Percentiles rank a stretch among this genome's conserved stretches.
phyloP scores from a whole-genome alignment of 257 asterid species.

The Verbascum thapsus region DNA sequence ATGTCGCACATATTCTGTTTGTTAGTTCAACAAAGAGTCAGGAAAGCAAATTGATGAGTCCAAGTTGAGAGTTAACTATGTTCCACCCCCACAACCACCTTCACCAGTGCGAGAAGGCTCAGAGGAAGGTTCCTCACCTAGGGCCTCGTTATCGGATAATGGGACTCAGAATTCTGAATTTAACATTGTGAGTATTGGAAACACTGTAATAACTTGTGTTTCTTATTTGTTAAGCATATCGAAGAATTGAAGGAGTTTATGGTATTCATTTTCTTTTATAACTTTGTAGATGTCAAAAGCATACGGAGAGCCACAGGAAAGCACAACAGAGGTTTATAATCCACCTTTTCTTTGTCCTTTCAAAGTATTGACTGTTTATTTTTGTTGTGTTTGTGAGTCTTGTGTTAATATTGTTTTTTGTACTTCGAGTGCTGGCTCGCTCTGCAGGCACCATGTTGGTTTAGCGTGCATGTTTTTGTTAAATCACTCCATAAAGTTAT shows the following conservation, averaged over 20 bases:
- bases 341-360: not conserved
- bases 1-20: slow-evolving; percentile 24
- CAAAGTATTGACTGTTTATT: not conserved
- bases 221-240: slow-evolving; percentile 15
- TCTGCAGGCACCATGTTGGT: not conserved
- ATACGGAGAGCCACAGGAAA: slow-evolving; percentile 38
- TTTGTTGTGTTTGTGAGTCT: slow-evolving; percentile 4
- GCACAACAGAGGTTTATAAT: slow-evolving; percentile 45
- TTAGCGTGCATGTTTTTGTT: not conserved
- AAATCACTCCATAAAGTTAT: not conserved
- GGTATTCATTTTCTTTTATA: slow-evolving; percentile 20
- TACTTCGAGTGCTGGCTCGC: slow-evolving; percentile 14
- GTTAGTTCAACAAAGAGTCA: slow-evolving; percentile 61
- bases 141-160: slow-evolving; percentile 53
- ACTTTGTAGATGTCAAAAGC: slow-evolving; percentile 46
- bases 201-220: slow-evolving; percentile 5
- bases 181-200: slow-evolving; percentile 33
- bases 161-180: slow-evolving; percentile 50
- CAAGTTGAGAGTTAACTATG: slow-evolving; percentile 71
- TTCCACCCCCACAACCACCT: slow-evolving; percentile 70
- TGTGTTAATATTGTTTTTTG: not conserved
- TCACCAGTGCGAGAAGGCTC: slow-evolving; percentile 81
- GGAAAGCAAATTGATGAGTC: slow-evolving; percentile 70
- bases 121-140: slow-evolving; percentile 71
- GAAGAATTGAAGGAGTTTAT: slow-evolving; percentile 2